phyloP scores from a whole-genome alignment of 495 filamentous ascomycete genomes.

The Apiosordaria backusii region DNA sequence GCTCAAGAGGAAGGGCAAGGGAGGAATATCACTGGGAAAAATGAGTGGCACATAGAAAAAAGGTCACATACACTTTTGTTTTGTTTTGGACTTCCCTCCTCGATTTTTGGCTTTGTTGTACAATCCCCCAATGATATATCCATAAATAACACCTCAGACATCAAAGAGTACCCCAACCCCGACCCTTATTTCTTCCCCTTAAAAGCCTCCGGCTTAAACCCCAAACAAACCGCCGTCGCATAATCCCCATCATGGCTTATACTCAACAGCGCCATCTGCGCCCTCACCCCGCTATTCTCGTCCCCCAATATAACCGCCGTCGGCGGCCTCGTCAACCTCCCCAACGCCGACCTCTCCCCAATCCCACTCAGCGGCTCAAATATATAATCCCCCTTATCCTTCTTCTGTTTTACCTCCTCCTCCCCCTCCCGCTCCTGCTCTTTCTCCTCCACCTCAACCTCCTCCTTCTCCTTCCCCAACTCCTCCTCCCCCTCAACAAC shows the following conservation, averaged over 20 bases:
- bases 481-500: not conserved
- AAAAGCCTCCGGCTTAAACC: constrained; percentile 3
- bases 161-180: too few relatives aligned
- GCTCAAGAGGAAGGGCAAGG: too few relatives aligned
- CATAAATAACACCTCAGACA: too few relatives aligned
- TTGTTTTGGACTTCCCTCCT: too few relatives aligned
- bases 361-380: not conserved
- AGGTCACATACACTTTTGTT: too few relatives aligned
- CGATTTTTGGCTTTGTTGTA: too few relatives aligned
- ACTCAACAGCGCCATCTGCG: constrained; percentile 30
- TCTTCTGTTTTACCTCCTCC: not conserved
- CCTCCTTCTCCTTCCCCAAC: not conserved
- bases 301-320: not conserved
- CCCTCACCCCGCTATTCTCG: not conserved
- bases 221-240: constrained; percentile 33
- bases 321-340: not conserved
- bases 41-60: too few relatives aligned
- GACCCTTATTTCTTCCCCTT: too few relatives aligned
- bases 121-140: too few relatives aligned
- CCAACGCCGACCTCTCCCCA: not conserved
- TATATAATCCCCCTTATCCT: not conserved
- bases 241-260: constrained; percentile 41
- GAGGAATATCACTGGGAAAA: too few relatives aligned
- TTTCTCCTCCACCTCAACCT: not conserved
- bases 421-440: not conserved